Evolutionary conservation across 805 yeast species (phyloP).

Genomic region (Candida golubevii): DNA sequence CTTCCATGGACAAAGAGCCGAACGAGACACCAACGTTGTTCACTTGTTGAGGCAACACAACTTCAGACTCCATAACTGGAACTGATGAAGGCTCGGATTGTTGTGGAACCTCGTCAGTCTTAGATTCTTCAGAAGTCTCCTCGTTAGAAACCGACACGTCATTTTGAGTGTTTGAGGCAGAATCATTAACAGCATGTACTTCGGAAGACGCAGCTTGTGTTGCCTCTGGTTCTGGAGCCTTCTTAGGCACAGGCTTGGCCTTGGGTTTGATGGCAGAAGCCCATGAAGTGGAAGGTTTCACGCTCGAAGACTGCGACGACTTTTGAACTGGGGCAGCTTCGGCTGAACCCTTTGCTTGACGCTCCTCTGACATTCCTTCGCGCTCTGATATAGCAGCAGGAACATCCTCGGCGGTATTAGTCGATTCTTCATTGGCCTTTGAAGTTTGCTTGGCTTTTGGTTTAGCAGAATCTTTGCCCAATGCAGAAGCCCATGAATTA

Average conservation of each 20-base stretch:
- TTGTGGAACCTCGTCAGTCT: constrained; percentile 27
- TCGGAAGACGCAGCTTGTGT: constrained; percentile 38
- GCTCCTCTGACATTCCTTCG: background rate
- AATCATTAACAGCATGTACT: constrained; percentile 30
- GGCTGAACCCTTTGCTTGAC: background rate
- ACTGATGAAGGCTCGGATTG: constrained; percentile 69
- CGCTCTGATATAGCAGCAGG: background rate
- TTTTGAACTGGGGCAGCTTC: constrained; percentile 2
- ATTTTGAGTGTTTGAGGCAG: background rate
- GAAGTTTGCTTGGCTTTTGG: constrained; percentile 24
- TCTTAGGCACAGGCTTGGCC: constrained; percentile 37
- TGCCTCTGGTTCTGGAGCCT: constrained; percentile 24
- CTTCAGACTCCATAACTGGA: constrained; percentile 30
- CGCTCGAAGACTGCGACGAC: constrained; percentile 6
- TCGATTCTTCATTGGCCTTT: constrained; percentile 14
- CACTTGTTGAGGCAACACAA: constrained; percentile 50
- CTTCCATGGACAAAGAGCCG: constrained; percentile 54
- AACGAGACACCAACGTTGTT: constrained; percentile 56
- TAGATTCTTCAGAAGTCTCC: constrained; percentile 13
- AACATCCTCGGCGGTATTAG: constrained; percentile 2
- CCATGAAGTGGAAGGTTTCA: constrained; percentile 44
- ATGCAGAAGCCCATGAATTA: constrained; percentile 46
- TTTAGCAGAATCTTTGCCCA: constrained; percentile 32
- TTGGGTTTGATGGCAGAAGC: constrained; percentile 60
- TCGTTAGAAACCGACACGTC: too few species aligned